Evolutionary conservation across 345 rosid species (phyloP), one percentile per base, ranked within the genome.

Genomic region (Salix suchowensis): DNA sequence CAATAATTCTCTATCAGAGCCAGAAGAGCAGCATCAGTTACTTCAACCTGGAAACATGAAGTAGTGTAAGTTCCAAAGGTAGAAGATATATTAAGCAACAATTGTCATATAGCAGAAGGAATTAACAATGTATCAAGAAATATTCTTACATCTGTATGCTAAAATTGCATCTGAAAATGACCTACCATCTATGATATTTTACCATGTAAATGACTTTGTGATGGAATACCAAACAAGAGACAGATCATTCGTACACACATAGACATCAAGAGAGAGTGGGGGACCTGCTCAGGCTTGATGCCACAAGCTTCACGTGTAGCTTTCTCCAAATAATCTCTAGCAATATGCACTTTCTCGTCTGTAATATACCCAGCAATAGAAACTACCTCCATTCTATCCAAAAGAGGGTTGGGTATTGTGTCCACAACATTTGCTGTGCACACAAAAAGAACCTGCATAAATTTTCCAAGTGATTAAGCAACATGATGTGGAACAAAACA

Each of bases 361-460:
- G 97, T 96, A 73, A 96, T 94, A 84, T 96, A 96, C 21, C 99
- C 99, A 76, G 99, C 98, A 85, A 96, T 94, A 78, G 93, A 81
- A 81, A 96, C 91, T 55, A 96, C 97, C 89, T 96, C 99, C 99
- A 94, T 96, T 81, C 99, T 91, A 83, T 96, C 99, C 84, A 96
- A 86, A 37, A 96, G 97, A 76, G 99, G 99, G 72, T 84, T 91
- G n/a, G 99, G 98, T 81, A 96, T 96, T 84, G 55, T 92, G 74
- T 94, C 97, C 78, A 96, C 81, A 74, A 94, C 99, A 89, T 96
- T 96, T 82, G 99, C 99, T 13, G 99, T 96, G 92, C 99, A 96
- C 62, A 96, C 99, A 82, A 96, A 96, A 34, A 94, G 89, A 80
- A 96, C 99, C 99, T 96, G 91, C 68, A 72, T 23, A 68, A 62